Percentiles rank a stretch among this genome's conserved stretches.
These are phyloP conservation scores for Diaporthe helianthi DNA, from an alignment of 2,329 filamentous ascomycete species.

Conservation along the genomic window DNA sequence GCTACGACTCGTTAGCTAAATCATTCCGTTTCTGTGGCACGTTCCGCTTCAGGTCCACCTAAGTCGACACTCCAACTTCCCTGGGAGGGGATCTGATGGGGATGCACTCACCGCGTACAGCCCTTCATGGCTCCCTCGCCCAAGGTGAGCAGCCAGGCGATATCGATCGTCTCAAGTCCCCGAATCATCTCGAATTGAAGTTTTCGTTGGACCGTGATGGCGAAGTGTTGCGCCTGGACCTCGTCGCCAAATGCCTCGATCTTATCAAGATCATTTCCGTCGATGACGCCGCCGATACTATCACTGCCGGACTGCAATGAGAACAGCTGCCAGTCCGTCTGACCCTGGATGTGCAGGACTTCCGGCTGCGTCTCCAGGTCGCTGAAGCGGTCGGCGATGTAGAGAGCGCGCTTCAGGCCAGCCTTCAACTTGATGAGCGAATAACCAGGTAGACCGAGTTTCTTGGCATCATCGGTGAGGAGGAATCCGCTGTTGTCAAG, in stretches of 20 bases:
- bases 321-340: not conserved
- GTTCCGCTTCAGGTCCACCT: not conserved
- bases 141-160: conserved; percentile 21
- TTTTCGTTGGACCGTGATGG: not conserved
- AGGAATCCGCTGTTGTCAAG: conserved; percentile 30
- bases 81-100: not conserved
- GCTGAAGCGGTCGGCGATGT: conserved; percentile 21
- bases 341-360: not conserved
- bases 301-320: not conserved
- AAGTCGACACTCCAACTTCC: no score
- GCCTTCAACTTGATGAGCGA: conserved; percentile 27
- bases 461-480: conserved; percentile 8
- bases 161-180: not conserved
- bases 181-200: conserved; percentile 3
- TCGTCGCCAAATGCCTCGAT: not conserved
- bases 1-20: not conserved
- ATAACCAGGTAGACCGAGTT: conserved; percentile 9
- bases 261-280: not conserved
- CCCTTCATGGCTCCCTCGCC: conserved; percentile 17
- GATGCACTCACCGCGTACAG: not conserved
- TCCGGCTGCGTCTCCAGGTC: conserved; percentile 22
- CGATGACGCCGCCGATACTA: not conserved
- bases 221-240: not conserved
- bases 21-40: no score
- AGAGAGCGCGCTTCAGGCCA: conserved; percentile 24